phyloP scores from a whole-genome alignment of 805 yeast genomes.

The Aciculoconidium aculeatum region DNA sequence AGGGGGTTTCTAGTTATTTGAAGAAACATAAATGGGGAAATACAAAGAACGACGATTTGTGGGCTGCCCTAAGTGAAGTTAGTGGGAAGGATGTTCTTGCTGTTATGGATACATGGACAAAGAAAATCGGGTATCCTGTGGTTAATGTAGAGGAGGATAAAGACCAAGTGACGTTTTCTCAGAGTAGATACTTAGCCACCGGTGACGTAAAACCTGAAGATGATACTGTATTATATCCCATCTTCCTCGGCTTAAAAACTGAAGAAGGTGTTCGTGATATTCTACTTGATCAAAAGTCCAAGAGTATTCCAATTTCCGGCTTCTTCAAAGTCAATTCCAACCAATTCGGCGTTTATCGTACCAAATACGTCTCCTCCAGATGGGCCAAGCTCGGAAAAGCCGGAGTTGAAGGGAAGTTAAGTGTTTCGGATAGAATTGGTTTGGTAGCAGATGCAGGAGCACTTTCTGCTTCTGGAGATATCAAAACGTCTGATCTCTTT shows the following conservation, averaged over 20 bases:
- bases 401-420: constrained; percentile 50
- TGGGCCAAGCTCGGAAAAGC: constrained; percentile 63
- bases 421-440: constrained; percentile 75
- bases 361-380: constrained; percentile 63
- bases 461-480: constrained; percentile 64
- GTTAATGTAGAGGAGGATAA: constrained; percentile 57
- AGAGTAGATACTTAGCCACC: constrained; percentile 68
- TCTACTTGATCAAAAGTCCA: constrained; percentile 42
- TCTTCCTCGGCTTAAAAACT: constrained; percentile 61
- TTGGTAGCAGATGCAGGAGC: constrained; percentile 76
- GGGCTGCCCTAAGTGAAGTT: constrained; percentile 66
- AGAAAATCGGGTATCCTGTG: constrained; percentile 73
- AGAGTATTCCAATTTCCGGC: constrained; percentile 38
- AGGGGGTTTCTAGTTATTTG: constrained; percentile 74
- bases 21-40: constrained; percentile 73
- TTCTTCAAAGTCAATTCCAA: constrained; percentile 70
- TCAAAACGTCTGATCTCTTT: constrained; percentile 56
- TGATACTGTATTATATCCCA: constrained; percentile 62
- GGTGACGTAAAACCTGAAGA: constrained; percentile 76
- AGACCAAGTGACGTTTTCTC: constrained; percentile 53
- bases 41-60: constrained; percentile 69
- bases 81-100: constrained; percentile 66
- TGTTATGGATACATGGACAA: constrained; percentile 79
- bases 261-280: constrained; percentile 56
- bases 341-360: constrained; percentile 71